Percentiles rank a stretch among this genome's conserved stretches.
These are phyloP conservation scores for Penicillium arizonense DNA, from an alignment of 495 filamentous ascomycete genomes.

Conservation along the genomic window DNA sequence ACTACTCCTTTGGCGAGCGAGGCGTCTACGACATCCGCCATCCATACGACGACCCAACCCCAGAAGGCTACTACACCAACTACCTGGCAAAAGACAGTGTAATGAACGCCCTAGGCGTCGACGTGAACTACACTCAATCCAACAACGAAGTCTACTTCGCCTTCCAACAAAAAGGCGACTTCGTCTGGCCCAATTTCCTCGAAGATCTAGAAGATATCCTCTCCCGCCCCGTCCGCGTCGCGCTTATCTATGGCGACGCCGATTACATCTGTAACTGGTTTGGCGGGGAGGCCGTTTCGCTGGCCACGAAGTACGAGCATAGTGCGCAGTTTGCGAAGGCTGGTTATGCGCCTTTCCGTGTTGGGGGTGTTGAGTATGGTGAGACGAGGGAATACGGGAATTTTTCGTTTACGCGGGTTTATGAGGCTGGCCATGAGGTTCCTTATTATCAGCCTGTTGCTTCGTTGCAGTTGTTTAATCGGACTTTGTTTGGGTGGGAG, in stretches of 20 bases:
- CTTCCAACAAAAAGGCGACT: conserved; percentile 53
- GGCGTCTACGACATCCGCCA: conserved; percentile 64
- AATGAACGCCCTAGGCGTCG: conserved; percentile 59
- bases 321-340: conserved; percentile 38
- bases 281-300: conserved; percentile 39
- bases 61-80: conserved; percentile 54
- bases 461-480: conserved; percentile 50
- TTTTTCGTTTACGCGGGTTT: conserved; percentile 57
- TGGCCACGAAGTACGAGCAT: conserved; percentile 38
- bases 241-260: conserved; percentile 64
- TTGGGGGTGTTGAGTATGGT: conserved; percentile 41
- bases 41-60: conserved; percentile 56
- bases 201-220: conserved; percentile 54
- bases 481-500: conserved; percentile 52
- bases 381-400: conserved; percentile 56
- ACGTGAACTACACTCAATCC: conserved; percentile 62
- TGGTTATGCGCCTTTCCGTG: conserved; percentile 47
- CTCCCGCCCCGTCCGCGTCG: conserved; percentile 56
- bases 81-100: conserved; percentile 61
- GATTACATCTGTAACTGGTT: conserved; percentile 58
- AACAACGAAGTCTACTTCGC: conserved; percentile 48
- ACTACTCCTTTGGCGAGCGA: conserved; percentile 34
- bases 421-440: conserved; percentile 59
- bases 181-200: conserved; percentile 49
- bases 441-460: conserved; percentile 56